phyloP scores from a whole-genome alignment of 1,284 basidiomycete species.

The Sanghuangporus baumii region DNA sequence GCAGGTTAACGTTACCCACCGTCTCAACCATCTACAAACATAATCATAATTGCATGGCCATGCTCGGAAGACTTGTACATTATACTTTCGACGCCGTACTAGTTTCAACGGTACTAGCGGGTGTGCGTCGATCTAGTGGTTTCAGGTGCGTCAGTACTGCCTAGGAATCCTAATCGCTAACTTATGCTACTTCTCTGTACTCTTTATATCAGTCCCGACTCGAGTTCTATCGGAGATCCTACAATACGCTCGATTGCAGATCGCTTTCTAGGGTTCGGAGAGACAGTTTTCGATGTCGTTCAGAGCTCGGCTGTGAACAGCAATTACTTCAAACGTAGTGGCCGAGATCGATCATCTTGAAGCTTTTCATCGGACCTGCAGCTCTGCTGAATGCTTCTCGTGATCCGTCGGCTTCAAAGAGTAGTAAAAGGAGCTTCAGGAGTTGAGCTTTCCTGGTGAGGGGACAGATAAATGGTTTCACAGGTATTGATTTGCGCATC shows the following conservation, averaged over 20 bases:
- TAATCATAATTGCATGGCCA: slow-evolving; percentile 6
- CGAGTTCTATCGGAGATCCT: slow-evolving; percentile 65
- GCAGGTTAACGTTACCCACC: not conserved
- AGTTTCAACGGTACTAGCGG: slow-evolving; percentile 85
- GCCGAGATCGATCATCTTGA: slow-evolving; percentile 22
- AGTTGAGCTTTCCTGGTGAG: not conserved
- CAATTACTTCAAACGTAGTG: slow-evolving; percentile 60
- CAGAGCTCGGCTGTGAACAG: slow-evolving; percentile 80
- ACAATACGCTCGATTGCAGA: slow-evolving; percentile 74
- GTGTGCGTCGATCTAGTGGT: slow-evolving; percentile 86
- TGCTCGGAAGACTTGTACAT: slow-evolving; percentile 75
- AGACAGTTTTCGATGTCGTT: slow-evolving; percentile 81
- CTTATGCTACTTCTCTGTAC: not conserved
- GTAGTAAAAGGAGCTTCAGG: not conserved
- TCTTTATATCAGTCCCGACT: slow-evolving; percentile 53
- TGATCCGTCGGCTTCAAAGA: not conserved
- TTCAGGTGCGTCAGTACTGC: slow-evolving; percentile 64
- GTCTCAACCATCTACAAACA: not conserved
- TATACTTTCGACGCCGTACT: slow-evolving; percentile 83
- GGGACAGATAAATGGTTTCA: not conserved
- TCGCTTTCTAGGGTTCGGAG: slow-evolving; percentile 81
- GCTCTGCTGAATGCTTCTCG: not conserved
- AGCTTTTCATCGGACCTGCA: not conserved
- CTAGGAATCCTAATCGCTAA: not conserved
- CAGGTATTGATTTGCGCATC: not conserved